Evolutionary conservation across 192 early-diverging fungal genomes (phyloP).

Genomic region (Entomortierella beljakovae): DNA sequence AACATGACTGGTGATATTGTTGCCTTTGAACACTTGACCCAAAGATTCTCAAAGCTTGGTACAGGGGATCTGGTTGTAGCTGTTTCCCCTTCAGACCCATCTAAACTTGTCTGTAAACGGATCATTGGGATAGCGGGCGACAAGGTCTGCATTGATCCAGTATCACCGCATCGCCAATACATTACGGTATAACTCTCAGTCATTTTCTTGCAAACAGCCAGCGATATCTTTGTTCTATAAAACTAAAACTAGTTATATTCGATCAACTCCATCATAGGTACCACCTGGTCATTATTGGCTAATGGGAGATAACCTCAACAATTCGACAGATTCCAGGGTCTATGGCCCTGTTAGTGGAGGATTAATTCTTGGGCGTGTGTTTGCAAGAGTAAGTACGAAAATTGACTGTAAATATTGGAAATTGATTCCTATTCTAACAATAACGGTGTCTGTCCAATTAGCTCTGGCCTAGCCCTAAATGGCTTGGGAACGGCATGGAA

Average conservation of each 20-base stretch:
- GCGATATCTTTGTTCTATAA: too few relatives aligned
- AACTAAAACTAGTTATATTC: too few relatives aligned
- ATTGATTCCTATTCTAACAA: background rate
- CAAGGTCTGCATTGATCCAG: constrained; percentile 82
- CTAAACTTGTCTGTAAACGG: constrained; percentile 80
- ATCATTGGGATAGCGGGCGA: constrained; percentile 89
- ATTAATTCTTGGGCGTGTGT: constrained; percentile 81
- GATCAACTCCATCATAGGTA: constrained; percentile 57
- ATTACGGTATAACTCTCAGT: constrained; percentile 69
- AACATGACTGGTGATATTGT: constrained; percentile 86
- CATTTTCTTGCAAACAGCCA: too few relatives aligned
- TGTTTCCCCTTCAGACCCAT: constrained; percentile 75
- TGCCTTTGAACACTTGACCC: constrained; percentile 75
- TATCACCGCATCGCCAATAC: constrained; percentile 64
- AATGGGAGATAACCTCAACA: constrained; percentile 90
- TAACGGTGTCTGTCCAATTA: background rate
- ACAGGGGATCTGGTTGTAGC: constrained; percentile 87
- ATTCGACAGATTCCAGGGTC: constrained; percentile 90
- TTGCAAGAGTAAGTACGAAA: constrained; percentile 63
- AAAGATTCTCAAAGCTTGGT: constrained; percentile 60
- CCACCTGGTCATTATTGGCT: constrained; percentile 93
- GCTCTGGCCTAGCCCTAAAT: constrained; percentile 58
- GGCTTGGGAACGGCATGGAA: constrained; percentile 59
- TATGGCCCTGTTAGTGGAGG: constrained; percentile 92
- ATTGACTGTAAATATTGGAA: background rate